A percentile compares a stretch with the other conserved stretches of the same genome.
phyloP scores from a whole-genome alignment of 345 rosid genomes.

The Aegle marmelos region DNA sequence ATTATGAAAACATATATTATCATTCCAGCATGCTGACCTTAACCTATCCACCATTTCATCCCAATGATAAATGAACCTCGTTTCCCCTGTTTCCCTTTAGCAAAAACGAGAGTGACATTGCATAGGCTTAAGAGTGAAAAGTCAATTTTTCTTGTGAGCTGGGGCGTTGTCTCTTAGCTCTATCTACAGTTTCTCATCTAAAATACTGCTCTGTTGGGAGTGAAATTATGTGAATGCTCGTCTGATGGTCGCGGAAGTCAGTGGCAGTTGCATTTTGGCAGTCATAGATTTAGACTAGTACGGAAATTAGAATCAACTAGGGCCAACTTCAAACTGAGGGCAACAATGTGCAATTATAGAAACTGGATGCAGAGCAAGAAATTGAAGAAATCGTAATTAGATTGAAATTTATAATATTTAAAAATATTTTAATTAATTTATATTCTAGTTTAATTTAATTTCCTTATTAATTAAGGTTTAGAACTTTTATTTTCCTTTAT shows the following conservation, averaged over 20 bases:
- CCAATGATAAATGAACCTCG: background rate
- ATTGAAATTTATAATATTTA: no score
- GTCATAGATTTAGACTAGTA: background rate
- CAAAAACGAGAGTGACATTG: conserved; percentile 1
- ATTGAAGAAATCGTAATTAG: no score
- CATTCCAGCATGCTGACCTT: no score
- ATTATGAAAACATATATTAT: no score
- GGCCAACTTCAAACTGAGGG: conserved; percentile 19
- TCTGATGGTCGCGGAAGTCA: conserved; percentile 26
- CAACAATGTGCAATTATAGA: background rate
- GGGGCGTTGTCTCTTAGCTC: conserved; percentile 14
- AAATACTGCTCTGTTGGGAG: background rate
- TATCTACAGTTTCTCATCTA: background rate
- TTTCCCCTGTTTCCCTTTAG: background rate
- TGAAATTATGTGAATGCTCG: conserved; percentile 1
- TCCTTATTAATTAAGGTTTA: no score
- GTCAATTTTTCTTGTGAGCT: conserved; percentile 5
- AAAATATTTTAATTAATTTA: no score
- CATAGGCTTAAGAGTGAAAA: background rate
- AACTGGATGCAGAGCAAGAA: no score
- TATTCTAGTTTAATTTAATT: no score
- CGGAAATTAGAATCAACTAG: conserved; percentile 5
- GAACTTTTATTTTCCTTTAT: no score
- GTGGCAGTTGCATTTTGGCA: conserved; percentile 12
- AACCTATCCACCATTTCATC: background rate